A percentile compares a stretch with the other conserved stretches of the same genome.
Conservation (phyloP, 345 rosid genomes). For the Arabis hirsuta region DNA sequence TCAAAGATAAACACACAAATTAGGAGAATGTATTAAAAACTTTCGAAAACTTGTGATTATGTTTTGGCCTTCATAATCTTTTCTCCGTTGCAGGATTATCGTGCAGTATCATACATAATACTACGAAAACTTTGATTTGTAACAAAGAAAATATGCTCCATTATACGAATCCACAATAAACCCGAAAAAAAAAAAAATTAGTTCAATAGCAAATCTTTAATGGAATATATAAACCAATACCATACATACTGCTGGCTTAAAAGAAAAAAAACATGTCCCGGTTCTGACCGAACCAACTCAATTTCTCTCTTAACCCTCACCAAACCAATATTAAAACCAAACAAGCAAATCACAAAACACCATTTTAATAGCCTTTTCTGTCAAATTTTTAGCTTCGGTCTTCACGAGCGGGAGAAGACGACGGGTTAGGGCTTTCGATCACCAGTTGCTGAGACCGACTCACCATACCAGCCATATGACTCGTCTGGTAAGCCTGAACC, state of each 20-base stretch:
- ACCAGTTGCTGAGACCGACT: constrained; percentile 35
- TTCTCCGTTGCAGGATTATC: no score
- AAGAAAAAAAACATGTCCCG: constrained; percentile 11
- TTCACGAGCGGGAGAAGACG: constrained; percentile 10
- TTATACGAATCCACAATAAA: neutral
- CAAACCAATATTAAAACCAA: constrained; percentile 7
- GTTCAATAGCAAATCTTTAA: constrained; percentile 1
- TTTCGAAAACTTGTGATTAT: no score
- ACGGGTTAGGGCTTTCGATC: neutral
- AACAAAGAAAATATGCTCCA: neutral
- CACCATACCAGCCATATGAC: constrained; percentile 43
- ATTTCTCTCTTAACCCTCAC: constrained; percentile 2
- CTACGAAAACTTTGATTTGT: neutral
- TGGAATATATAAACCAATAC: neutral
- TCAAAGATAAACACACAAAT: no score
- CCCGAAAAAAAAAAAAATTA: neutral
- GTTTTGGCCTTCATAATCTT: no score
- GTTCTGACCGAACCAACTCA: constrained; percentile 28
- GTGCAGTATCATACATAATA: no score
- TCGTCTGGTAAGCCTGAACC: constrained; percentile 40
- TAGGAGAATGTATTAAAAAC: no score
- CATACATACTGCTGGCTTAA: no score
- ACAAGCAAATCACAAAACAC: constrained; percentile 3
- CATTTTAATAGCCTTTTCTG: neutral
- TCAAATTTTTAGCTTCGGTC: constrained; percentile 15